A percentile compares a stretch with the other conserved stretches of the same genome.
phyloP scores from a whole-genome alignment of 2,329 filamentous ascomycete species.

The Fusarium mundagurra region DNA sequence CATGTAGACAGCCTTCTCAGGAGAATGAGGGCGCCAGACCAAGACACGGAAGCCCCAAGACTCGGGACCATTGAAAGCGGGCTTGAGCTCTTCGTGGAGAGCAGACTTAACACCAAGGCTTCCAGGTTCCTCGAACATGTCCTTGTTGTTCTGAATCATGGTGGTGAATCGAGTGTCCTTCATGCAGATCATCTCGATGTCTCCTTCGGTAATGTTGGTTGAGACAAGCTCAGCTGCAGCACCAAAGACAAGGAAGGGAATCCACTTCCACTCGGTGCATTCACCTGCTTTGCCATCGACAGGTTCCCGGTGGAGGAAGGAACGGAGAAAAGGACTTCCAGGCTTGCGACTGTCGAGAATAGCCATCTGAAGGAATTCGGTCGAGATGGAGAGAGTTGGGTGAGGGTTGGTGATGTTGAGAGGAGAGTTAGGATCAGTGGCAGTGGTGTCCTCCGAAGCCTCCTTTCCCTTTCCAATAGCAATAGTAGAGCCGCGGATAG shows the following conservation, averaged over 20 bases:
- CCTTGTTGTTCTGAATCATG: background rate
- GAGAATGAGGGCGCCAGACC: background rate
- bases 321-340: background rate
- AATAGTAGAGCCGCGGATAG: background rate
- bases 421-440: background rate
- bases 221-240: background rate
- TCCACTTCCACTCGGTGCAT: background rate
- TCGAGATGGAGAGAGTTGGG: background rate
- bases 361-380: background rate
- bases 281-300: background rate
- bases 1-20: background rate
- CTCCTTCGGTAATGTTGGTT: background rate
- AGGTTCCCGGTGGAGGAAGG: background rate
- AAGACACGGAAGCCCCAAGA: background rate
- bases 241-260: background rate
- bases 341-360: background rate
- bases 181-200: constrained; percentile 1
- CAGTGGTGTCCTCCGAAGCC: background rate
- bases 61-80: background rate
- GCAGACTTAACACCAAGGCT: background rate
- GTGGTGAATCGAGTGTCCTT: background rate
- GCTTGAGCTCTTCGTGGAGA: background rate
- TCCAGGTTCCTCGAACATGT: background rate
- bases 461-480: background rate
- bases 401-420: background rate